Percentiles rank a stretch among this genome's conserved stretches.
phyloP scores from a whole-genome alignment of 306 rosid genomes.

The Cicer judaicum region DNA sequence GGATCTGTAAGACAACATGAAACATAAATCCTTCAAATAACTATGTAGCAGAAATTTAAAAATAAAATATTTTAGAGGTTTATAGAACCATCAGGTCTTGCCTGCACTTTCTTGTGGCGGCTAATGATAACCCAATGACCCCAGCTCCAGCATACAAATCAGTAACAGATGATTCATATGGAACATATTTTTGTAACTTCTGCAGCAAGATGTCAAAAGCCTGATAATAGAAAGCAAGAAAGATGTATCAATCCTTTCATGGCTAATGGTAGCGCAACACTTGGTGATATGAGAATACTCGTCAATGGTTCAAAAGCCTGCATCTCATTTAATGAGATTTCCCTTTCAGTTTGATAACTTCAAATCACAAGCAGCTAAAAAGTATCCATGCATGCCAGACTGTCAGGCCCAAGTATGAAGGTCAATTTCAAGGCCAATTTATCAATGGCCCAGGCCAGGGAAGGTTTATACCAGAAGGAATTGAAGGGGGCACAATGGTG shows the following conservation, averaged over 20 bases:
- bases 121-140: conserved; percentile 90
- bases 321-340: not conserved
- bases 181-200: conserved; percentile 88
- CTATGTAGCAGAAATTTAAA: conserved; percentile 27
- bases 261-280: not conserved
- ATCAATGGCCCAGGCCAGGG: conserved; percentile 9
- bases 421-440: not conserved
- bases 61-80: conserved; percentile 13
- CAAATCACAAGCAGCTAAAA: conserved; percentile 18
- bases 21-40: conserved; percentile 28
- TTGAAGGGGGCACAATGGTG: not conserved
- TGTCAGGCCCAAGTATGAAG: not conserved
- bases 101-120: conserved; percentile 95
- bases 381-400: not conserved
- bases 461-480: conserved; percentile 13
- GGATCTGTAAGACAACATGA: conserved; percentile 60
- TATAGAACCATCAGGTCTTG: conserved; percentile 51
- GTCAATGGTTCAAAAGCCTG: not conserved
- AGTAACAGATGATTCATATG: conserved; percentile 81
- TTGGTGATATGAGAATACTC: conserved; percentile 15
- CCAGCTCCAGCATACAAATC: conserved; percentile 99
- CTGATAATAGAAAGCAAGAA: conserved; percentile 51
- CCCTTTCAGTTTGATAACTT: conserved; percentile 15
- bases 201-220: conserved; percentile 87
- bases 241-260: conserved; percentile 27